phyloP scores from a whole-genome alignment of 441 rosid species.

The Bocquillonia castaneifolia region DNA sequence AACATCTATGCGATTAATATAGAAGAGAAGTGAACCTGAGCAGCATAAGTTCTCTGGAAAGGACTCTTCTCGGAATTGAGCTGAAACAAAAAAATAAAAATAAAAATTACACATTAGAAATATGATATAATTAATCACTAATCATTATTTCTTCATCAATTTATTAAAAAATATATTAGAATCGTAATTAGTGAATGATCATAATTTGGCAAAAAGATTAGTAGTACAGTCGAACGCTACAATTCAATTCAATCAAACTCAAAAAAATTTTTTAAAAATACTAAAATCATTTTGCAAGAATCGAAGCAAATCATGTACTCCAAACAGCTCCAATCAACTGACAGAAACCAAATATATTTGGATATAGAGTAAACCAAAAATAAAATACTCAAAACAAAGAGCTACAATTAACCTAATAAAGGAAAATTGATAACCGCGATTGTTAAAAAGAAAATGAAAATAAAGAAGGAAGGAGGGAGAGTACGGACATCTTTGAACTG shows the following conservation, averaged over 20 bases:
- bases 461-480: background rate
- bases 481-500: constrained; percentile 85
- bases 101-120: too few relatives aligned
- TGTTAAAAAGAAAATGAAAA: background rate
- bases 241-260: too few relatives aligned
- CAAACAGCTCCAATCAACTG: background rate
- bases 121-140: too few relatives aligned
- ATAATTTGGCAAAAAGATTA: too few relatives aligned
- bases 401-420: background rate
- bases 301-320: too few relatives aligned
- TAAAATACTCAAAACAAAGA: background rate
- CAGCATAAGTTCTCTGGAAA: constrained; percentile 84
- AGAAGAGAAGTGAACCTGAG: constrained; percentile 46
- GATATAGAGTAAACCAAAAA: background rate
- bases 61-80: constrained; percentile 84
- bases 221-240: too few relatives aligned
- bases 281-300: background rate
- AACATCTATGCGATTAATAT: background rate
- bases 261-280: too few relatives aligned
- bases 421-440: background rate
- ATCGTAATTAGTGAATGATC: too few relatives aligned
- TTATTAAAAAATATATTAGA: too few relatives aligned
- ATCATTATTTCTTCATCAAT: too few relatives aligned
- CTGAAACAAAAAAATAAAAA: constrained; percentile 54
- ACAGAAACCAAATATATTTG: background rate